A percentile compares a stretch with the other conserved stretches of the same genome.
These are phyloP conservation scores for Pelargonium fulgidum DNA, from an alignment of 441 rosid genomes.

Conservation along the genomic window DNA sequence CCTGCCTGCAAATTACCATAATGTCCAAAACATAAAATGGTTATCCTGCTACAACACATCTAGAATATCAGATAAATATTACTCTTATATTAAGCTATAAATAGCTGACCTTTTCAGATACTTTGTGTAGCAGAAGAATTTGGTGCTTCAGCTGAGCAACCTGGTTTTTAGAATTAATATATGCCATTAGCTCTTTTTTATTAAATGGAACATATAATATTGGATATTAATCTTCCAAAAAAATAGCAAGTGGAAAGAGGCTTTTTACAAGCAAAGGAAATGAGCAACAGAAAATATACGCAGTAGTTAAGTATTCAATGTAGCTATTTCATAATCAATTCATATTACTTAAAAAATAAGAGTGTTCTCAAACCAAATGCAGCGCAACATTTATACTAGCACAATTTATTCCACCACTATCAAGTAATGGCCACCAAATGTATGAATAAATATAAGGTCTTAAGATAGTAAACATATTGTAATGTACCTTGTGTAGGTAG, in stretches of 20 bases:
- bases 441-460: background rate
- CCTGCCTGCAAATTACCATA: background rate
- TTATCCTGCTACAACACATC: no score
- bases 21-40: background rate
- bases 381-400: background rate
- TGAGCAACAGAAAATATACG: background rate
- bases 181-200: background rate
- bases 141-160: constrained; percentile 53
- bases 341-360: no score
- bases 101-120: constrained; percentile 38
- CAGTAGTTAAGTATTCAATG: background rate
- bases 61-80: background rate
- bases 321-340: background rate
- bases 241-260: background rate
- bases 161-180: constrained; percentile 32
- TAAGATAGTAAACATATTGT: background rate
- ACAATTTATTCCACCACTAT: background rate
- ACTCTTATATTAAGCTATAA: constrained; percentile 1
- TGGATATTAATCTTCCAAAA: constrained; percentile 8
- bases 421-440: background rate
- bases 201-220: background rate
- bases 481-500: constrained; percentile 43
- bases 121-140: constrained; percentile 51
- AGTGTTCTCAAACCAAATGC: background rate
- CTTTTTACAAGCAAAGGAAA: background rate